Conservation (phyloP, 768 basidiomycete species). For the Mycena vulgaris region DNA sequence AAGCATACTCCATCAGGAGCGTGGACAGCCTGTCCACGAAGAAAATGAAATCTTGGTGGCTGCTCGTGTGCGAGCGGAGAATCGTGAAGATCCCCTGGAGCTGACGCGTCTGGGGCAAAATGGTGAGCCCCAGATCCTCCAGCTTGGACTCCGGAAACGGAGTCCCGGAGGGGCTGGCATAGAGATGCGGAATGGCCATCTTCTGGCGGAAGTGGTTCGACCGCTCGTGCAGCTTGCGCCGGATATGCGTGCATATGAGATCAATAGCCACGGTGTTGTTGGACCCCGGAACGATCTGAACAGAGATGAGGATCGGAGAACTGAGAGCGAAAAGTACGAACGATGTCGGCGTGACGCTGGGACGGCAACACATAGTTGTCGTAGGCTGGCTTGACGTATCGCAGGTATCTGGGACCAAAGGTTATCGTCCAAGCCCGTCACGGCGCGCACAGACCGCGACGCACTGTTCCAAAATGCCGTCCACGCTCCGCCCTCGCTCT, state of each 20-base stretch:
- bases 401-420: slow-evolving; percentile 77
- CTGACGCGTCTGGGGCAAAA: slow-evolving; percentile 87
- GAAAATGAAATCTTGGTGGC: slow-evolving; percentile 92
- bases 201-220: slow-evolving; percentile 80
- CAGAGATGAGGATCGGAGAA: slow-evolving; percentile 2
- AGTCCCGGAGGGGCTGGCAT: slow-evolving; percentile 53
- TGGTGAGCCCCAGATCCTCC: slow-evolving; percentile 68
- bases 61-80: slow-evolving; percentile 79
- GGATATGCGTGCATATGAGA: slow-evolving; percentile 92
- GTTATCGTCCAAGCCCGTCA: slow-evolving; percentile 7
- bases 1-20: slow-evolving; percentile 85
- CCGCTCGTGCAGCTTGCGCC: slow-evolving; percentile 86
- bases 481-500: slow-evolving; percentile 89
- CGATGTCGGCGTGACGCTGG: slow-evolving; percentile 91
- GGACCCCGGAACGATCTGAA: slow-evolving; percentile 94
- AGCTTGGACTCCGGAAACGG: slow-evolving; percentile 55
- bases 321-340: too few relatives aligned
- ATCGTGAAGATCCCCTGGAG: slow-evolving; percentile 94
- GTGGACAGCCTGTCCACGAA: slow-evolving; percentile 91
- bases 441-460: slow-evolving; percentile 40
- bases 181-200: slow-evolving; percentile 71
- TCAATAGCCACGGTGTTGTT: slow-evolving; percentile 94
- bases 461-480: slow-evolving; percentile 92
- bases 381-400: slow-evolving; percentile 95
- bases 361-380: slow-evolving; percentile 96